phyloP scores from a whole-genome alignment of 371 early-diverging fungal species.

The Coemansia sp. region DNA sequence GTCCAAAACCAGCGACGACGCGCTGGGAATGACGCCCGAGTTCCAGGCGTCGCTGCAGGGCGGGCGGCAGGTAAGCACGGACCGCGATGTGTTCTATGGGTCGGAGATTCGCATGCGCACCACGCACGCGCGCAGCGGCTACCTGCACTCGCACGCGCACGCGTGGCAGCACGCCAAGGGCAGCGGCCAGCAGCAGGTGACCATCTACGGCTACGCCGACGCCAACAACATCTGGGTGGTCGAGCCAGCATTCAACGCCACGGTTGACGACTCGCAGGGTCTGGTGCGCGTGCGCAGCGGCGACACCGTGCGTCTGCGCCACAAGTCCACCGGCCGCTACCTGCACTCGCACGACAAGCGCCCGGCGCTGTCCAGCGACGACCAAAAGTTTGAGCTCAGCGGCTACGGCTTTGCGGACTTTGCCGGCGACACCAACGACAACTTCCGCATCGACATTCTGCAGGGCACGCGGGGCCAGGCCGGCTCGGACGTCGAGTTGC shows the following conservation, averaged over 20 bases:
- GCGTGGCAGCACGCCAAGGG: slow-evolving; percentile 77
- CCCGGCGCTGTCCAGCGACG: slow-evolving; percentile 79
- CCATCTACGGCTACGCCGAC: slow-evolving; percentile 86
- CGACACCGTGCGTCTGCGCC: slow-evolving; percentile 73
- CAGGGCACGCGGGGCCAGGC: slow-evolving; percentile 59
- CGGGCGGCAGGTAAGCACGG: slow-evolving; percentile 37
- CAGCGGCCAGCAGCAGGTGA: slow-evolving; percentile 91
- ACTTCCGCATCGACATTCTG: slow-evolving; percentile 69
- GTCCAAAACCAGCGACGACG: slow-evolving; percentile 71
- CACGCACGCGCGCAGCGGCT: slow-evolving; percentile 69
- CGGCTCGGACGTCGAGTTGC: slow-evolving; percentile 54
- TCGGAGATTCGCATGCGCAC: slow-evolving; percentile 77
- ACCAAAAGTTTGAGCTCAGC: slow-evolving; percentile 84
- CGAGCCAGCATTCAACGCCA: slow-evolving; percentile 45
- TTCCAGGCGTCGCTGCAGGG: slow-evolving; percentile 66
- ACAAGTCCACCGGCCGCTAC: slow-evolving; percentile 65
- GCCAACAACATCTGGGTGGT: slow-evolving; percentile 85
- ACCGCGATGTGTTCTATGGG: slow-evolving; percentile 74
- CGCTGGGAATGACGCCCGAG: slow-evolving; percentile 75
- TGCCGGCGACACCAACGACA: slow-evolving; percentile 64
- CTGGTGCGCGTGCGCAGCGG: slow-evolving; percentile 54
- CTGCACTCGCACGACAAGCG: slow-evolving; percentile 89
- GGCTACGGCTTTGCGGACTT: slow-evolving; percentile 60
- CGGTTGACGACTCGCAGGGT: slow-evolving; percentile 31
- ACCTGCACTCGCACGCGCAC: slow-evolving; percentile 86